Base-by-base conservation (phyloP, 768 basidiomycete genomes). In the Pulveroboletus ravenelii region DNA sequence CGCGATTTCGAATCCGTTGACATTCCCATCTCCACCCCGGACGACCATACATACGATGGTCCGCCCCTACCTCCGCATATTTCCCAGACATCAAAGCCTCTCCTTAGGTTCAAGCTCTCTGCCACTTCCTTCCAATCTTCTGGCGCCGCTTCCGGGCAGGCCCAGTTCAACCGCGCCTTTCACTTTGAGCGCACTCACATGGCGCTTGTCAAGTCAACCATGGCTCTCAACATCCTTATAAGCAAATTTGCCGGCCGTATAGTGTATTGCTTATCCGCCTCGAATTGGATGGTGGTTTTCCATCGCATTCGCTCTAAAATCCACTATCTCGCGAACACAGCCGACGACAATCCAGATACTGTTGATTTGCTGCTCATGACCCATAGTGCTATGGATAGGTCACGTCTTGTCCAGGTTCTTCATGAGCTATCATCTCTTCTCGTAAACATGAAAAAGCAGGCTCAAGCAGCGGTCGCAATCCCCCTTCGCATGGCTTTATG, bases 221-320 rank as follows among this genome's bases (percentile, higher is more conserved):
- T 74, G 47, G 73, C 82, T 7, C 72, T 89, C 45, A 82, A 80
- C 54, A 71, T 73, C 18, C 72, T 86, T 23, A 83, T 90, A 52
- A 77, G 80, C 47, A 82, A 84, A 62, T 89, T 78, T 58, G 78
- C 87, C 18, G 87, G 88, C 10, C 80, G 85, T 43, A 83, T 94
- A 54, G 79, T 95, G 25, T 93, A 87, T 62, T 85, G 87, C 62
- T 77, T 97, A 15, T 93, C 93, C 2, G 85, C 88, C 1, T 86
- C 87, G 12, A 94, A 95, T 65, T 96, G 93, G 91, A 65, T 70
- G 45, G 79, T 88, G 8, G 85, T 95, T 14, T 82, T 87, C 58
- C 67, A 75, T 18, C 77, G 89, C 29, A 77, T 94, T 48, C 78
- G 83, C 40, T 68, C 72, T 40, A 87, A 85, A 68, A 85, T 93